Percentiles rank a stretch among this genome's conserved stretches.
Evolutionary conservation across 768 basidiomycete species (phyloP).

Genomic region (Trametes cubensis): DNA sequence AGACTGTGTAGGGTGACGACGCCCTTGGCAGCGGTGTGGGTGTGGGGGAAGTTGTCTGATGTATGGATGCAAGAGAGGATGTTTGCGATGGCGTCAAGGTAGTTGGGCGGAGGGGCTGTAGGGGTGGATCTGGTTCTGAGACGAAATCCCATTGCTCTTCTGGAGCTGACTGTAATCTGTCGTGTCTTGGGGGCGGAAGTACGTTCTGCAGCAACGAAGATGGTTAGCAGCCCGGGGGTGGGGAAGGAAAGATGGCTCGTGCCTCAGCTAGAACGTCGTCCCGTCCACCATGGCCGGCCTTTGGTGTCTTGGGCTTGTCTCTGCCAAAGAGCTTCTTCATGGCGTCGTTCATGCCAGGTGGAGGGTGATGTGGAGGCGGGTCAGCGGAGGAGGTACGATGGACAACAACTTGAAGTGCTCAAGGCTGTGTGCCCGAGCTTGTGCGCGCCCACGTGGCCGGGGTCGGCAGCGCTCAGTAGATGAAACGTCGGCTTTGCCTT

Average conservation of each 20-base stretch:
- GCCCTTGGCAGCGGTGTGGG: slow-evolving; percentile 21
- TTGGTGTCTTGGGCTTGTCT: slow-evolving; percentile 48
- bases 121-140: slow-evolving; percentile 22
- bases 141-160: slow-evolving; percentile 35
- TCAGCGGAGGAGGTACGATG: slow-evolving; percentile 19
- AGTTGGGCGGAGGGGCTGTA: slow-evolving; percentile 17
- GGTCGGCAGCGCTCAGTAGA: slow-evolving; percentile 17
- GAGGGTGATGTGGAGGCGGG: slow-evolving; percentile 9
- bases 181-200: slow-evolving; percentile 20
- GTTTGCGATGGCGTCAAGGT: slow-evolving; percentile 15
- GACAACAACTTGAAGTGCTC: slow-evolving; percentile 13
- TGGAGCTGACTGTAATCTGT: slow-evolving; percentile 21
- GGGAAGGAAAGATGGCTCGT: slow-evolving; percentile 13
- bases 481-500: slow-evolving; percentile 12
- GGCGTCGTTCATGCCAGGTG: slow-evolving; percentile 6
- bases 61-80: slow-evolving; percentile 16
- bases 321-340: slow-evolving; percentile 68
- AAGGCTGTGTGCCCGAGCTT: slow-evolving; percentile 25
- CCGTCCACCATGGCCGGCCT: slow-evolving; percentile 32
- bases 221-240: slow-evolving; percentile 8
- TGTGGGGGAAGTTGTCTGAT: slow-evolving; percentile 16
- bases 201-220: slow-evolving; percentile 21
- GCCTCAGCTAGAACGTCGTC: slow-evolving; percentile 37
- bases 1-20: slow-evolving; percentile 15
- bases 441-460: slow-evolving; percentile 26